Base-by-base conservation (phyloP, 352 stramenopile genomes). In the Pythium apleroticum region DNA sequence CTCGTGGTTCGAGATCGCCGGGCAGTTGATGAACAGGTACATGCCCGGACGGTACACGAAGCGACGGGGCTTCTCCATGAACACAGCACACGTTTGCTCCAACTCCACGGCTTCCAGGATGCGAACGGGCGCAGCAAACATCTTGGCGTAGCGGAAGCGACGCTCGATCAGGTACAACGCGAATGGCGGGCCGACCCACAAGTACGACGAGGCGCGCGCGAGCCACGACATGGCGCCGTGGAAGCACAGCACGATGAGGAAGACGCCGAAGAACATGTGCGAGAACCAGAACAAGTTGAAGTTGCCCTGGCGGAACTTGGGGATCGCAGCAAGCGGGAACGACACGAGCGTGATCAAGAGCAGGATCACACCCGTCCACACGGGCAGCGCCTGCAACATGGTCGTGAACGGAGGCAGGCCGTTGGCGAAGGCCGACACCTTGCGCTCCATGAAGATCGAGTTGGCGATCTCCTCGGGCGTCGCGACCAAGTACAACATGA, bases 11-110 rank as follows among this genome's bases (percentile, higher is more conserved):
- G 86, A 95, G 52, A 98, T 85, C 9, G 80, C 28, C 14, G 89
- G 89, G 27, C 90, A 78, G 64, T 97, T 94, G 52, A 98, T 74
- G 60, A 95, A 97, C 56, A 91, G 74, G 70, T 97, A 97, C 85
- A 93, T 91, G 20, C 85, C 85, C 1, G 85, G 85, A 8, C 75
- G 75, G 71, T 89, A 91, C 27, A 77, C 74, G 57, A 93, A 91
- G n/a, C 75, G 75, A 56, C 77, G 74, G 9, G 85, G 82, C 55
- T 90, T 91, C 57, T 91, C 81, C 71, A 93, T 89, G 65, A 89
- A 91, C 58, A 93, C 63, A 0, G 82, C 82, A 27, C 83, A 69
- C 1, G 81, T 88, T n/a, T 83, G 74, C 31, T 89, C 77, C n/a
- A 90, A 64, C 45, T 86, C 78, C 57, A 84, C 75, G 3, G 78